Conservation (phyloP, 1,139 yeast species). For the Geotrichum citri-aurantii region DNA sequence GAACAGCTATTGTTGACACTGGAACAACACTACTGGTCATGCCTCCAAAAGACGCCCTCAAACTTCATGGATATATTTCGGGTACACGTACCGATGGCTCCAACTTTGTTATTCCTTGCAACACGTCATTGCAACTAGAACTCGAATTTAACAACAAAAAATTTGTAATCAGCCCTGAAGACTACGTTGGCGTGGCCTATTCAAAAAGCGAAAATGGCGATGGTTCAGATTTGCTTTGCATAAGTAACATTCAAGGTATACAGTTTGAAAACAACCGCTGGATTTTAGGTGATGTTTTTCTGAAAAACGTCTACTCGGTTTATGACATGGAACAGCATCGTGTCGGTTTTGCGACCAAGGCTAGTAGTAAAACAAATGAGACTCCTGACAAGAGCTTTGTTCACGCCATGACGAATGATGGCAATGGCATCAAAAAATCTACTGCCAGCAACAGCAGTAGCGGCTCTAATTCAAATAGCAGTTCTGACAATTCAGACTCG, state of each 20-base stretch:
- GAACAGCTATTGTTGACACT: conserved; percentile 55
- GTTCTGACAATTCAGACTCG: background rate
- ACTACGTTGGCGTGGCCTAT: conserved; percentile 12
- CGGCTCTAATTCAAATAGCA: background rate
- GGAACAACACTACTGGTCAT: conserved; percentile 61
- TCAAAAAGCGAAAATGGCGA: background rate
- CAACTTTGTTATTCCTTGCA: conserved; percentile 57
- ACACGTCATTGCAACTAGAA: conserved; percentile 38
- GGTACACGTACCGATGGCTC: conserved; percentile 49
- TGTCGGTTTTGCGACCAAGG: conserved; percentile 48
- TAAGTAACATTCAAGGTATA: conserved; percentile 60
- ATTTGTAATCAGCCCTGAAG: conserved; percentile 38
- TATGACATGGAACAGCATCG: conserved; percentile 48
- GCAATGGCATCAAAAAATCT: background rate
- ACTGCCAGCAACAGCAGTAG: background rate
- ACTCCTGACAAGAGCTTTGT: conserved; percentile 26
- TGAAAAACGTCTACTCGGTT: conserved; percentile 52
- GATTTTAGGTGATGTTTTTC: conserved; percentile 57
- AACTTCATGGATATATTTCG: conserved; percentile 49
- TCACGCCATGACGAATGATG: background rate
- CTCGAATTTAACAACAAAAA: conserved; percentile 42
- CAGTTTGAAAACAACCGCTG: conserved; percentile 32
- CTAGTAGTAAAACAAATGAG: conserved; percentile 21
- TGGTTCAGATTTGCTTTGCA: conserved; percentile 46
- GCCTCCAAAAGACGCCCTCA: conserved; percentile 50